Base-by-base conservation (phyloP, 192 early-diverging fungal species). In the Podila clonocystis region DNA sequence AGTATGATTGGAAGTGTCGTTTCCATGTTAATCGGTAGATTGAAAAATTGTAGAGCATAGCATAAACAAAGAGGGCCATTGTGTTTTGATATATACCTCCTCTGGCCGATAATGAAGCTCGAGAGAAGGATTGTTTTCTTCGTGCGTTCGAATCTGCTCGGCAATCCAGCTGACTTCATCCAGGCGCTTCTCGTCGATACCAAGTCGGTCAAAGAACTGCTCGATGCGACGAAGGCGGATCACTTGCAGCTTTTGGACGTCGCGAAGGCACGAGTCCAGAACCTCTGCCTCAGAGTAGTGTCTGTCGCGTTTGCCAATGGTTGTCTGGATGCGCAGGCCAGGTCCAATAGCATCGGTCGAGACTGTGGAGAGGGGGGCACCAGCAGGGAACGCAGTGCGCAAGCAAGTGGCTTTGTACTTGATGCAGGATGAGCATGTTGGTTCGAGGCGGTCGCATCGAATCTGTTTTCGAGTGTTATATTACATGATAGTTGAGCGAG, bases 361-460 rank as follows among this genome's bases (percentile, higher is more conserved):
- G 1, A 73, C 77, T 8, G 70, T 72, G 9, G 77, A 80, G 22
- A 73, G 69, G 8, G 70, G 77, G 0, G 50, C 65, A 1, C 77
- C 77, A 0, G 77, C 70, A 4, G 77, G 77, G 58, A 73, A 63
- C 4, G 62, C 65, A 3, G 77, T 80, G 1, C 77, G 50, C 8
- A 73, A 55, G 60, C 77, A 80, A 19, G 70, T 72, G 0, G 77
- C 77, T 29, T 80, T 80, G 63, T 80, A 80, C 45, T 80, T 80
- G 49, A 73, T 65, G 45, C 77, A 80, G 2, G 77, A 73, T 9
- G 77, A 80, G 67, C 77, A 80, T 15, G 62, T 63, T 33, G 77
- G 77, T 26, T 80, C 65, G 13, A 80, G 71, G 58, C 77, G 65
- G 17, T 80, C 77, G 49, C 77, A 80, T 33, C 64, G 73, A 34